Base-by-base conservation (phyloP, 352 stramenopile species). In the Pythium brassicae region DNA sequence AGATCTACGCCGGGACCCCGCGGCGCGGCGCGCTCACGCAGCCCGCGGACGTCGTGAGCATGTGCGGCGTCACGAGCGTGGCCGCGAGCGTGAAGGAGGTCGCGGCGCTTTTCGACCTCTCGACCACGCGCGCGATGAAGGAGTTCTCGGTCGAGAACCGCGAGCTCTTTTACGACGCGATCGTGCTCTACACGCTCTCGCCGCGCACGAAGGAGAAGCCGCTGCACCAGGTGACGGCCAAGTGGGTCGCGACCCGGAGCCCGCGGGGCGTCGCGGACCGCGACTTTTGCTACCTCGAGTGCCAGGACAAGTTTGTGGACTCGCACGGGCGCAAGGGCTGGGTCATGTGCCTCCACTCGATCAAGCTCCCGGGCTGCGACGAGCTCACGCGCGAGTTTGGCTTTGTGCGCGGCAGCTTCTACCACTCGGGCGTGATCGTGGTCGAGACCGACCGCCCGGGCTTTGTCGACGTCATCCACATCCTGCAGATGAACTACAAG, bases 231-330 rank as follows among this genome's bases (percentile, higher is more conserved):
- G 80, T 93, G 44, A 90, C 83, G 39, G 83, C 85, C 64, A 92
- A 92, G 61, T 95, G 85, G 85, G 74, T 87, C 62, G 78, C 74
- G 0, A 61, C 83, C 29, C 66, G 78, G 52, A 79, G 70, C 53
- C 77, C 82, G n/a, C 65, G 69, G 15, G 79, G 76, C 22, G 50
- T 90, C 1, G 69, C 76, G 14, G 72, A 92, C 64, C 78, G 82
- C 29, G 80, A 92, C 61, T 92, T 85, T 59, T 89, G 78, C 61
- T 89, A 74, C 55, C 58, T 89, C 20, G 84, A 95, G 71, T 93
- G 81, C 57, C 85, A 95, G 50, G 82, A 95, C 67, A 85, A 90
- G 69, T 95, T 95, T 49, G 83, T 88, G 4, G 85, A 95, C 65
- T 81, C 83, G 23, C 71, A 62, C 32, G 83, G 85, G 26, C 77